A percentile compares a stretch with the other conserved stretches of the same genome.
phyloP scores from a whole-genome alignment of 495 filamentous ascomycete species.

The Platismatia glauca region DNA sequence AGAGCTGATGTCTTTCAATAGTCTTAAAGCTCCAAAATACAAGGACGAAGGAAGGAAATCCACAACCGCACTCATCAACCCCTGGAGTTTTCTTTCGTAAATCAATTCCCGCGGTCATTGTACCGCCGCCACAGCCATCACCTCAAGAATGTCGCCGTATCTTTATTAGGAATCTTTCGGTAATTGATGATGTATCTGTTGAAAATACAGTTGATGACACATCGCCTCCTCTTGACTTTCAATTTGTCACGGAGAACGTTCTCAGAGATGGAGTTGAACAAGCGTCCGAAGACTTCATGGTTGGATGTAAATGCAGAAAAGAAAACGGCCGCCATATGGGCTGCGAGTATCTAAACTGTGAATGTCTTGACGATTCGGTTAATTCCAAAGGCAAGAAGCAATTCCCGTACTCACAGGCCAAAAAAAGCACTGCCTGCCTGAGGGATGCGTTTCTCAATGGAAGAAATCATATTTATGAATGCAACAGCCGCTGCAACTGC shows the following conservation, averaged over 20 bases:
- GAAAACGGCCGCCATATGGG: conserved; percentile 28
- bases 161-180: conserved; percentile 13
- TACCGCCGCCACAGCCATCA: conserved; percentile 14
- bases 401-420: conserved; percentile 31
- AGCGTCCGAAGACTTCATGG: conserved; percentile 32
- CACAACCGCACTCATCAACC: background rate
- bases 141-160: conserved; percentile 4
- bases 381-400: conserved; percentile 28
- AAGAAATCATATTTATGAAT: conserved; percentile 62
- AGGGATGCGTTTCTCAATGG: conserved; percentile 14
- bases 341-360: conserved; percentile 35
- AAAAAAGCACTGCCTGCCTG: conserved; percentile 13
- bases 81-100: background rate
- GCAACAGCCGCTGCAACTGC: conserved; percentile 65
- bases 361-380: conserved; percentile 29
- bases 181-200: conserved; percentile 11
- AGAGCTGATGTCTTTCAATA: background rate
- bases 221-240: conserved; percentile 28
- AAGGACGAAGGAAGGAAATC: background rate
- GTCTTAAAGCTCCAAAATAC: background rate
- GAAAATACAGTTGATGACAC: conserved; percentile 21
- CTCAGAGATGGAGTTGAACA: conserved; percentile 30
- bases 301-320: conserved; percentile 34
- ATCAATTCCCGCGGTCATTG: background rate
- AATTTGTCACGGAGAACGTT: conserved; percentile 38